Conservation (phyloP, 2,329 filamentous ascomycete species). For the Neobulgaria alba region DNA sequence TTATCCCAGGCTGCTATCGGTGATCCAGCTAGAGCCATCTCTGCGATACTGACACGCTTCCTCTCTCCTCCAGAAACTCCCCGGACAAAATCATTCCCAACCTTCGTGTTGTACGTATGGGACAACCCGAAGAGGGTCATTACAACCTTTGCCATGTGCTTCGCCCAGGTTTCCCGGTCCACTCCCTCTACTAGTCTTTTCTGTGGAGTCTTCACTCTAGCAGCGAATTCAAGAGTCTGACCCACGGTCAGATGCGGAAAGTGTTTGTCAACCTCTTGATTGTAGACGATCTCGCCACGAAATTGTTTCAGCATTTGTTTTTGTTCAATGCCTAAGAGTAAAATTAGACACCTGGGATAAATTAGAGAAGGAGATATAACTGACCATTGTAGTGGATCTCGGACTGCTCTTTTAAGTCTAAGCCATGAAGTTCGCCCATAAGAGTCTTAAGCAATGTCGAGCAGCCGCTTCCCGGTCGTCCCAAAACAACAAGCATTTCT, state of each 20-base stretch:
- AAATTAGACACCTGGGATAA: constrained; percentile 40
- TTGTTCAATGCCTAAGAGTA: constrained; percentile 39
- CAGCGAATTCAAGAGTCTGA: constrained; percentile 65
- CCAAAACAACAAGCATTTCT: constrained; percentile 61
- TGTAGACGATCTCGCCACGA: constrained; percentile 61
- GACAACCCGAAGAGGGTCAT: constrained; percentile 65
- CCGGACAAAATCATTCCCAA: constrained; percentile 64
- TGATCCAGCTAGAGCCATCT: constrained; percentile 54
- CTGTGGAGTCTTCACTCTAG: constrained; percentile 58
- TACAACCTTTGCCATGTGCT: constrained; percentile 43
- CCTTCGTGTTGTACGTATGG: constrained; percentile 63
- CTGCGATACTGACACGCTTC: constrained; percentile 75
- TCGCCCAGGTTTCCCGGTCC: constrained; percentile 42
- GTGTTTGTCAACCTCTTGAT: constrained; percentile 67
- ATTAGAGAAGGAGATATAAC: constrained; percentile 27
- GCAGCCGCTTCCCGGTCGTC: constrained; percentile 57
- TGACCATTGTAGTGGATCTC: constrained; percentile 54
- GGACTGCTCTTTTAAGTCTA: constrained; percentile 43
- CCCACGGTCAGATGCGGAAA: constrained; percentile 70
- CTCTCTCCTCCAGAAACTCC: constrained; percentile 65
- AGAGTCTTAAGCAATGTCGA: constrained; percentile 55
- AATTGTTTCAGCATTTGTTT: constrained; percentile 49
- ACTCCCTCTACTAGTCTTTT: constrained; percentile 48
- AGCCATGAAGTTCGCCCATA: constrained; percentile 48
- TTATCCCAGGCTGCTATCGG: constrained; percentile 33